Base-by-base conservation (phyloP, 176 grass and related monocot species). In the Oryza rufipogon region DNA sequence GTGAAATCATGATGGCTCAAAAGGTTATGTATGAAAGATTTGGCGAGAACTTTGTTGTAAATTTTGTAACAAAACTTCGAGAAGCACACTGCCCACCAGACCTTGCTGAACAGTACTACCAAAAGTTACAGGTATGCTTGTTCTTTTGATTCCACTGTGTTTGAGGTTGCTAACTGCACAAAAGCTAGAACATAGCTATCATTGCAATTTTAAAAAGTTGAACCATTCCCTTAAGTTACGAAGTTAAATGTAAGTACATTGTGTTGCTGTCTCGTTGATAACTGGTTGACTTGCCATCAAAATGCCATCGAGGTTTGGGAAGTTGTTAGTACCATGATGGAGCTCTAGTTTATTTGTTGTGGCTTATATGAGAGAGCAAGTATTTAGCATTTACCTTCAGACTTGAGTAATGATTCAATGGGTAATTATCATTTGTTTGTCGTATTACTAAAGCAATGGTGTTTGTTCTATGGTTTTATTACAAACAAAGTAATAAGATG, bases 1-100 rank as follows among this genome's bases (percentile, higher is more conserved):
- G 93, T 73, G 96, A 99, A 92, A 99, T 99, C n/a, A 89, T 94
- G 78, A 72, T 93, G 81, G 93, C 91, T 86, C 96, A 99, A 76
- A 99, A 94, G 81, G 87, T 96, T 63, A 99, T 99, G 93, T 96
- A 96, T 78, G 96, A 99, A 80, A 99, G 87, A 77, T 99, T 96
- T 20, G 91, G 96, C 11, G 84, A 89, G 69, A 87, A 92, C 65
- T 99, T 99, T 52, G 44, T 94, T 86, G 74, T 81, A 54, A 86
- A 84, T 74, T 99, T 99, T 94, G 89, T 96, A 67, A 75, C 84
- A 68, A 94, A 87, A 85, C 91, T 96, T 86, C 82, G 78, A 65
- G 66, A 77, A 89, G 93, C 83, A 86, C 91, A 92, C 63, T 99
- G 96, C 78, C 87, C 91, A 80, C 88, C 81, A 80, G 96, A 96